Conservation (phyloP, 2,329 filamentous ascomycete species). For the Aureobasidium vineae region DNA sequence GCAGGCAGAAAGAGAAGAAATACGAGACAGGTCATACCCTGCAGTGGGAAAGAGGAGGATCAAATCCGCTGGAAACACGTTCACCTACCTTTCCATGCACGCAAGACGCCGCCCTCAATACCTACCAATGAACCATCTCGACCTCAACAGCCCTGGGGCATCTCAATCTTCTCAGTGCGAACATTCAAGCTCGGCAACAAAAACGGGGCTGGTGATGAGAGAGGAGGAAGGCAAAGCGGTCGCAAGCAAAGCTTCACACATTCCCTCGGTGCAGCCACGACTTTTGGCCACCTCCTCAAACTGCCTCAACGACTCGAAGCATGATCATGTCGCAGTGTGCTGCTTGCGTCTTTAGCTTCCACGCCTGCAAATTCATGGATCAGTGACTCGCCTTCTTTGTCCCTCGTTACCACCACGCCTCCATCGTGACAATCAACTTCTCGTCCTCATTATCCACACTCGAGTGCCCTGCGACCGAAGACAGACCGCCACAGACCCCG, state of each 20-base stretch:
- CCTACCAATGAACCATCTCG: no score
- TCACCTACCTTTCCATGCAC: background rate
- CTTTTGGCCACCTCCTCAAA: conserved; percentile 7
- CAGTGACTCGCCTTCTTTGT: no score
- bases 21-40: background rate
- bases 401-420: no score
- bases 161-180: conserved; percentile 35
- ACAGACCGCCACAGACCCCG: background rate
- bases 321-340: background rate
- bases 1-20: conserved; percentile 16
- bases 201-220: background rate
- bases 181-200: no score
- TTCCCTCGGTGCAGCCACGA: background rate
- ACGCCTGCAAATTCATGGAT: no score
- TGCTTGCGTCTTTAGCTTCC: background rate
- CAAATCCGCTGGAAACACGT: no score
- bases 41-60: conserved; percentile 12
- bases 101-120: no score
- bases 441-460: no score
- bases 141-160: conserved; percentile 38
- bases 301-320: background rate
- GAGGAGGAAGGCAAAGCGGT: background rate
- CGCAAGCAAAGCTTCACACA: background rate
- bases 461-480: background rate
- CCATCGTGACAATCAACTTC: no score